Base-by-base conservation (phyloP, 106 monocot species). In the Ottelia alismoides region DNA sequence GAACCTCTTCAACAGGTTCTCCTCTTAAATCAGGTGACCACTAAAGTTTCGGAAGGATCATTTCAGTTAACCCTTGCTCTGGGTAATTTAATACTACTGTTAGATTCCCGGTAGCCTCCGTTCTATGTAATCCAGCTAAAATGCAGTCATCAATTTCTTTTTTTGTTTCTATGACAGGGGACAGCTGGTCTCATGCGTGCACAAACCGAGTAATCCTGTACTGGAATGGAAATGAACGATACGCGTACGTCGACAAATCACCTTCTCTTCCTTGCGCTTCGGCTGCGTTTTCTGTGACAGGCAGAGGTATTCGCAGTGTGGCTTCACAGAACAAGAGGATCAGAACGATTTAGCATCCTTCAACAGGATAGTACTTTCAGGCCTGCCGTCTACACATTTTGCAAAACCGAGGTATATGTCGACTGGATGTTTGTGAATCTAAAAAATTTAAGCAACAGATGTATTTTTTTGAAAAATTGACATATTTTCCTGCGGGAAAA, bases 131-230 rank as follows among this genome's bases (percentile, higher is more conserved):
- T 45, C 20, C 18, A 52, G 16, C 27, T 11, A 31, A 4, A 24
- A n/a, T n/a, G n/a, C n/a, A n/a, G n/a, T n/a, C n/a, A n/a, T n/a
- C n/a, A n/a, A n/a, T n/a, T n/a, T n/a, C n/a, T 14, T 24, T 9
- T 47, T 31, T 18, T 66, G 11, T 62, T 11, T 64, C 0, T 64
- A 59, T 47, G 18, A 24, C 76, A 98, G 96, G 96, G 43, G 96
- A 90, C 56, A 90, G 79, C 52, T 98, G 96, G 96, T 85, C 89
- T 11, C 96, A 98, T 63, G 67, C 89, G 24, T 85, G 85, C 70
- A 98, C 96, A 30, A 98, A 85, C 64, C 78, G 96, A 16, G 20
- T 98, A 1, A 86, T 98, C 57, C 25, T 98, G 25, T 82, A 90
- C 51, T 98, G 90, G 98, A 75, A 90, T 51, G 79, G 76, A 11